phyloP scores from a whole-genome alignment of 2,329 filamentous ascomycete species.

The Colletotrichum sp. region DNA sequence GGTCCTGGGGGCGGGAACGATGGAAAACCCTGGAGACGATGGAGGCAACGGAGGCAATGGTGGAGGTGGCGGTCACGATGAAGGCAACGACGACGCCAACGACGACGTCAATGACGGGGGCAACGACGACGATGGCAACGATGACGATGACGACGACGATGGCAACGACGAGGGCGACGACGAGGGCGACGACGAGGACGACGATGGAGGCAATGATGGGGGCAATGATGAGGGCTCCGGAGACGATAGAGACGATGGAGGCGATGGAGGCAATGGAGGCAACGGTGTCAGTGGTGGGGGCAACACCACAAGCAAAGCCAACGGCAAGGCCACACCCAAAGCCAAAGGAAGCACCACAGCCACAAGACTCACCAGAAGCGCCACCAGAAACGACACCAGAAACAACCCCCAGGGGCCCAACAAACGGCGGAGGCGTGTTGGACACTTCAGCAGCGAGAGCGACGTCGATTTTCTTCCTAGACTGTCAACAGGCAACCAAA shows the following conservation, averaged over 20 bases:
- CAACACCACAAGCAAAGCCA: not conserved
- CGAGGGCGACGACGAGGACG: too few species aligned
- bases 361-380: not conserved
- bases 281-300: not conserved
- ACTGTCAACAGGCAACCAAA: not conserved
- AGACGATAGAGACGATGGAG: too few species aligned
- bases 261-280: not conserved
- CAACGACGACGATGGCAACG: too few species aligned
- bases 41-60: not conserved
- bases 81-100: not conserved
- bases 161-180: too few species aligned
- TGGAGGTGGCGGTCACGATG: not conserved
- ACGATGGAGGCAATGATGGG: too few species aligned
- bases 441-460: not conserved
- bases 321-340: not conserved
- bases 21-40: not conserved
- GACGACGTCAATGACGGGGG: not conserved
- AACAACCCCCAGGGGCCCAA: not conserved
- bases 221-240: too few species aligned
- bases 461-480: not conserved
- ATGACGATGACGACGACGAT: too few species aligned
- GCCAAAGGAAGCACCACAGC: not conserved
- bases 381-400: not conserved
- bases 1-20: too few species aligned
- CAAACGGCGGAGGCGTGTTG: not conserved